A percentile compares a stretch with the other conserved stretches of the same genome.
Conservation (phyloP, 2,329 filamentous ascomycete genomes). For the Pseudogymnoascus verrucosus region DNA sequence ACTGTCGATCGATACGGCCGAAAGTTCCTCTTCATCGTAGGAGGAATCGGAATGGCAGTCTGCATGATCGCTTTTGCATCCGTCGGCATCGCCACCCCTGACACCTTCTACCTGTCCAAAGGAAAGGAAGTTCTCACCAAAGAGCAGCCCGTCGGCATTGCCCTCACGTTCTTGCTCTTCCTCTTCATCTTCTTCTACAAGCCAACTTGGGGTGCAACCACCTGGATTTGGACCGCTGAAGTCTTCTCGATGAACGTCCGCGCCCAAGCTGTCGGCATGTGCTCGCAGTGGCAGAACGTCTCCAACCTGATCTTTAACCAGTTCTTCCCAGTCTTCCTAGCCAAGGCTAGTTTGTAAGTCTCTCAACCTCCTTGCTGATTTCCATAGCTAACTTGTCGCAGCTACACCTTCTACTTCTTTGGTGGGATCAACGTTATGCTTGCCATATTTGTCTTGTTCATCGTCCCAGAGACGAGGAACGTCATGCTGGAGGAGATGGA, state of each 20-base stretch:
- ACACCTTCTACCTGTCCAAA: background rate
- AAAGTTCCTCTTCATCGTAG: slow-evolving; percentile 61
- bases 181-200: slow-evolving; percentile 62
- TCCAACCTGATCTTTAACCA: slow-evolving; percentile 62
- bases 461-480: slow-evolving; percentile 48
- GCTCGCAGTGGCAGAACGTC: slow-evolving; percentile 51
- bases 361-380: background rate
- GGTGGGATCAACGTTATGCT: slow-evolving; percentile 40
- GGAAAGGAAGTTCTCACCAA: slow-evolving; percentile 39
- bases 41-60: slow-evolving; percentile 58
- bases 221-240: slow-evolving; percentile 67
- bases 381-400: slow-evolving; percentile 25
- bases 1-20: slow-evolving; percentile 65
- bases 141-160: slow-evolving; percentile 51
- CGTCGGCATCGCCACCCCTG: slow-evolving; percentile 49
- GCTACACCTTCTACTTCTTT: slow-evolving; percentile 42
- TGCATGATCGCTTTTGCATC: slow-evolving; percentile 62
- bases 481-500: slow-evolving; percentile 49
- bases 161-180: slow-evolving; percentile 62
- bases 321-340: slow-evolving; percentile 61
- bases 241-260: slow-evolving; percentile 67
- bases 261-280: slow-evolving; percentile 63
- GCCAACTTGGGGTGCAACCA: slow-evolving; percentile 60
- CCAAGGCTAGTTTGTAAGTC: slow-evolving; percentile 37
- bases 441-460: slow-evolving; percentile 42